phyloP scores from a whole-genome alignment of 2,329 filamentous ascomycete genomes.

The Colletotrichum sp. region DNA sequence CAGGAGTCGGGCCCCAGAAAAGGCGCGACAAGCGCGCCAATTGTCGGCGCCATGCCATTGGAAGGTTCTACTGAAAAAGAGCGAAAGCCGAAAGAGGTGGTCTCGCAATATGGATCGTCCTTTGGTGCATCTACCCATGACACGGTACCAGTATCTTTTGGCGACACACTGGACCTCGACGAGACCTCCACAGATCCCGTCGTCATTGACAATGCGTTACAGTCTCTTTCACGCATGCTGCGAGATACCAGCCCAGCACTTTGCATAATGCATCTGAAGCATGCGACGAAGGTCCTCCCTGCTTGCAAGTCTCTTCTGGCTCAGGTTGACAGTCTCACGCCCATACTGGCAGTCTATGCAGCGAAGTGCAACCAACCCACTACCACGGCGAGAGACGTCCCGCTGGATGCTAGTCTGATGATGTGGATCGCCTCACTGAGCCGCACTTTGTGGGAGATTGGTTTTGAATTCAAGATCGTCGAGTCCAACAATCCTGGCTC shows the following conservation, averaged over 20 bases:
- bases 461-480: neutral
- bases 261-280: neutral
- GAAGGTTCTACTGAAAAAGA: neutral
- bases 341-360: slow-evolving; percentile 25
- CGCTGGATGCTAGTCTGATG: slow-evolving; percentile 25
- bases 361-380: slow-evolving; percentile 10
- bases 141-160: neutral
- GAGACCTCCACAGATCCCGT: neutral
- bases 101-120: neutral
- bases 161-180: neutral
- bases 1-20: neutral
- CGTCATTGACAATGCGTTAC: neutral
- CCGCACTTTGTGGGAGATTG: slow-evolving; percentile 19
- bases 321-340: slow-evolving; percentile 21
- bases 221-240: neutral
- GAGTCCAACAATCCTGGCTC: neutral
- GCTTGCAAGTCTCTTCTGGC: slow-evolving; percentile 12
- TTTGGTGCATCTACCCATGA: neutral
- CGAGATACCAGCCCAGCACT: neutral
- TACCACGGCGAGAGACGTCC: slow-evolving; percentile 5
- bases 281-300: neutral
- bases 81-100: neutral
- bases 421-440: slow-evolving; percentile 25
- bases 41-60: neutral
- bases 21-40: neutral